Evolutionary conservation across 164 flowering plant species (phyloP), one percentile per base, ranked within the genome.

Genomic region (Macadamia tetraphylla): DNA sequence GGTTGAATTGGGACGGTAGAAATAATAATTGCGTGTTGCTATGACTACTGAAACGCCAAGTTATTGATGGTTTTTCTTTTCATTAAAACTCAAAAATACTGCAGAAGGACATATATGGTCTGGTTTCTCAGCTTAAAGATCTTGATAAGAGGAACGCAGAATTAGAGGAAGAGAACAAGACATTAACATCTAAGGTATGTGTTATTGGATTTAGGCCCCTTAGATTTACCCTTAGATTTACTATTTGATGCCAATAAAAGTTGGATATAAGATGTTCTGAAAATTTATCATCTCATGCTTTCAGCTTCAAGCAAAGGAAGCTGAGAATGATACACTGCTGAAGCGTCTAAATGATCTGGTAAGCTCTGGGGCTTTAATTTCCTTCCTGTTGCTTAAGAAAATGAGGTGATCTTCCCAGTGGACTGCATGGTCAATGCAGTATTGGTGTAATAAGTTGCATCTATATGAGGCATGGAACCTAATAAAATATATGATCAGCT

Each of bases 291-390:
- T 56, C 31, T 68, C 53, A 18, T 35, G 55, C 56, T 70, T 77
- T 60, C 91, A 94, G 98, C 86, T 91, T 73, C 87, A 81, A 60
- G 55, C 66, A 14, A 82, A 61, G 71, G 90, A 87, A 70, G 75
- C 63, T 15, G 94, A 89, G 68, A 83, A 76, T 75, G 88, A 81
- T 31, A 57, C 71, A 59, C 60, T 86, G 52, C 84, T 79, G 75
- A 81, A 78, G 73, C 92, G 86, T n/a, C 63, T 89, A 56, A 82
- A 70, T 73, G 94, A 88, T 64, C 63, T 94, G 94, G 98, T 94
- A 81, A 71, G 29, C 76, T 69, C 13, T 32, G 29, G 11, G 58
- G 49, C 42, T 69, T 62, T 43, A 60, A 62, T 42, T 30, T 60
- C 46, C 32, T 2, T 46, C 51, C 9, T 11, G 13, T 46, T 3